Evolutionary conservation across 2,329 filamentous ascomycete genomes (phyloP), one percentile per base, ranked within the genome.

Genomic region (Penicillium sp.): DNA sequence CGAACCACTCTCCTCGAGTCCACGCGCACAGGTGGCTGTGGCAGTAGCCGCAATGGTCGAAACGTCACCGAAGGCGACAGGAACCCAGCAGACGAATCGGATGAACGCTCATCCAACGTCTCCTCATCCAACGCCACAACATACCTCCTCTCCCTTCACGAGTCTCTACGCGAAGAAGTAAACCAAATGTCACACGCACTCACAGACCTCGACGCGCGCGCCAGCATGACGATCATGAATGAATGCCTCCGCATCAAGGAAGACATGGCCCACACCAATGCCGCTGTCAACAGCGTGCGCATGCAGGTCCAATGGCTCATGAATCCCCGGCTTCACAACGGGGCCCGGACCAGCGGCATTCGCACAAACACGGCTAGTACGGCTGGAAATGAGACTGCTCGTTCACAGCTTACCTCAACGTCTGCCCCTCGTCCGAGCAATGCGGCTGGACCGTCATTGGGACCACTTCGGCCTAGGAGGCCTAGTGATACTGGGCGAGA

Each of bases 271-370:
- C 80, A 81, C 57, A 76, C 78, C 6, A 81, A 78, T 49, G 79
- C 79, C 3, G 79, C 78, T 31, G 72, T 84, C 36, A 78, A 75
- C 54, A 76, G 73, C 13, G 73, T 82, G 51, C 74, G 77, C 44
- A 75, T 81, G 69, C 80, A 84, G 56, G 70, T 84, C 18, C 79
- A 82, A 42, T 83, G 80, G 80, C 71, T 83, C 10, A 77, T 81
- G 58, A 79, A 77, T 49, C 73, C 77, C 1, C 74, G 78, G 14
- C 63, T 81, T 49, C 76, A 79, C 47, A 65, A 73, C 18, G 62
- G 59, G 2, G 59, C 68, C 34, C 57, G 66, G 16, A 42, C 57
- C 8, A 50, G 55, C 2, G 55, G 47, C 20, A 46, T 58, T 14
- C 59, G 60, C 20, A 42, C 56, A 31, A 59, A 50, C 14, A 31